A percentile compares a stretch with the other conserved stretches of the same genome.
These are phyloP conservation scores for Penicillium sp. DNA, from an alignment of 2,329 filamentous ascomycete species.

Conservation along the genomic window DNA sequence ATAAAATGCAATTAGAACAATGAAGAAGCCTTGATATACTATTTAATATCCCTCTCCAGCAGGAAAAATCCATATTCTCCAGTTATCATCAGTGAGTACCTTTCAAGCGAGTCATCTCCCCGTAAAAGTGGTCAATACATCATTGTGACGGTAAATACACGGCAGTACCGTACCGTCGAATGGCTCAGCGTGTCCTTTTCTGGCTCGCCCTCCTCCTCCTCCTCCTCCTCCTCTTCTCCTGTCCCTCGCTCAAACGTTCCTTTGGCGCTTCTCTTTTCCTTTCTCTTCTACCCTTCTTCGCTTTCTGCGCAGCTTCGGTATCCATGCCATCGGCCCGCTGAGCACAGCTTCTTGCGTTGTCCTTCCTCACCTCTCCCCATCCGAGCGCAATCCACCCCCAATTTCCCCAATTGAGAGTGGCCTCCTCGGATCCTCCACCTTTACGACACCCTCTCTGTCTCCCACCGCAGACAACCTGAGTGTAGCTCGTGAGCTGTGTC, in stretches of 20 bases:
- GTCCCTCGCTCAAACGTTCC: slow-evolving; percentile 28
- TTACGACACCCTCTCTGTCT: slow-evolving; percentile 13
- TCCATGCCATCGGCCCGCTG: slow-evolving; percentile 18
- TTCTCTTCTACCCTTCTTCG: slow-evolving; percentile 15
- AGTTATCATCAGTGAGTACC: no score
- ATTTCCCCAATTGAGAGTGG: slow-evolving; percentile 14
- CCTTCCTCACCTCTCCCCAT: slow-evolving; percentile 10
- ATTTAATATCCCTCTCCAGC: background rate
- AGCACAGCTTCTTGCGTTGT: slow-evolving; percentile 13
- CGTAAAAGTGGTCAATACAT: background rate
- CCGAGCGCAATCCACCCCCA: slow-evolving; percentile 22
- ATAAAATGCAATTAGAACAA: background rate
- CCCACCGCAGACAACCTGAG: background rate
- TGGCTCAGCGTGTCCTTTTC: slow-evolving; percentile 32
- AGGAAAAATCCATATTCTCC: background rate
- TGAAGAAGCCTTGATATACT: background rate
- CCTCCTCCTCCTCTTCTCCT: slow-evolving; percentile 26
- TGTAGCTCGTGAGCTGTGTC: background rate
- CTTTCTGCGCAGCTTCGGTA: slow-evolving; percentile 16
- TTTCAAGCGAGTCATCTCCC: background rate
- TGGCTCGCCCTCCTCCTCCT: slow-evolving; percentile 12
- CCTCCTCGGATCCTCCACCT: slow-evolving; percentile 10
- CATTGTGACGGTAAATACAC: slow-evolving; percentile 7
- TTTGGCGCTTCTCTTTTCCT: slow-evolving; percentile 16
- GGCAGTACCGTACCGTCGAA: slow-evolving; percentile 26